These are phyloP conservation scores for Ocimum tenuiflorum DNA, from an alignment of 257 asterid species.

Conservation along the genomic window DNA sequence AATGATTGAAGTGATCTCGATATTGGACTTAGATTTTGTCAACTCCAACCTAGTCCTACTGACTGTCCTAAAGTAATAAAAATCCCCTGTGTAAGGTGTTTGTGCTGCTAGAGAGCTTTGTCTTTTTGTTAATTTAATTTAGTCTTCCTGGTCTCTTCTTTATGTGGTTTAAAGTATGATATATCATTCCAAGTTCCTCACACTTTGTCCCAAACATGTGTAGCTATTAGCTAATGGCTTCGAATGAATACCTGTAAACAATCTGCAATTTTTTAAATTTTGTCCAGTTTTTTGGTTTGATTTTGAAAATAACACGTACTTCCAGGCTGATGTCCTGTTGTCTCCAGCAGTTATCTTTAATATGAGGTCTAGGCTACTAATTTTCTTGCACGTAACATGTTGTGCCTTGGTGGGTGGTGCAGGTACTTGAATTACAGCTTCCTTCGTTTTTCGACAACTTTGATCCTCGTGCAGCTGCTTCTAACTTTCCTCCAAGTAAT, in stretches of 20 bases:
- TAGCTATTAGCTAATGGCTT: no score
- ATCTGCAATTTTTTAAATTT: no score
- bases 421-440: constrained; percentile 81
- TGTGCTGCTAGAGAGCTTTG: neutral
- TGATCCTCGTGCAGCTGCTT: constrained; percentile 90
- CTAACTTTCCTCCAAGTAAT: constrained; percentile 82
- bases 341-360: neutral
- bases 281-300: no score
- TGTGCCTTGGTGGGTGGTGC: constrained; percentile 19
- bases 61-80: neutral
- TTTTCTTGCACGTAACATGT: neutral
- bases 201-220: no score
- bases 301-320: no score
- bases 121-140: neutral
- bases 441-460: constrained; percentile 86
- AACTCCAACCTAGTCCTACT: neutral
- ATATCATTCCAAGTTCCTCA: no score
- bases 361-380: neutral
- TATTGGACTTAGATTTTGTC: neutral
- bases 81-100: neutral
- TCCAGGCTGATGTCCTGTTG: neutral
- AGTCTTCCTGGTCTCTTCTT: neutral
- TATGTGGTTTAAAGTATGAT: neutral
- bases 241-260: no score
- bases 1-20: neutral